Evolutionary conservation across 176 grass and related monocot species (phyloP).

Genomic region (Zoysia pacifica): DNA sequence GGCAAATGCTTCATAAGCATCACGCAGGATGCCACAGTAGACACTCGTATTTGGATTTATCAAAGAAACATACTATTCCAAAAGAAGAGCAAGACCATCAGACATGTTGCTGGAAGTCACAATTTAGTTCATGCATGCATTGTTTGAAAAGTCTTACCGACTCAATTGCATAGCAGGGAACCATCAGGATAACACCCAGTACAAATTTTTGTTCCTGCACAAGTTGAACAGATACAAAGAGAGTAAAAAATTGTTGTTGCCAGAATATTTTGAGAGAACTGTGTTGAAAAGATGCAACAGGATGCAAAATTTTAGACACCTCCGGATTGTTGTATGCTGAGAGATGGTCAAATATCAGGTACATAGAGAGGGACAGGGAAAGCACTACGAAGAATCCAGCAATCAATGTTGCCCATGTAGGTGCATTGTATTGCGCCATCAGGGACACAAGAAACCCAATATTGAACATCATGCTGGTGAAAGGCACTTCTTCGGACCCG

Average conservation of each 20-base stretch:
- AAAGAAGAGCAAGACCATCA: constrained; percentile 24
- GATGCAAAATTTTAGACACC: constrained; percentile 41
- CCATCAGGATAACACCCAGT: constrained; percentile 95
- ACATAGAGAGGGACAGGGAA: constrained; percentile 67
- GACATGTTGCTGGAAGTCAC: constrained; percentile 24
- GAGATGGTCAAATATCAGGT: constrained; percentile 82
- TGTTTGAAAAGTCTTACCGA: constrained; percentile 57
- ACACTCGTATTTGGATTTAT: constrained; percentile 78
- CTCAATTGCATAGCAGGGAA: constrained; percentile 91
- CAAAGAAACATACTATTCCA: constrained; percentile 74
- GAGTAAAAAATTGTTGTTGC: constrained; percentile 5
- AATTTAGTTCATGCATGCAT: constrained; percentile 27
- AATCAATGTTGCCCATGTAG: constrained; percentile 63
- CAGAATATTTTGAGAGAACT: background rate
- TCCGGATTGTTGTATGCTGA: constrained; percentile 91
- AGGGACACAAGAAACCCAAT: constrained; percentile 34
- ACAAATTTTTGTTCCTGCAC: constrained; percentile 97
- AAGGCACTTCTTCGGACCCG: background rate
- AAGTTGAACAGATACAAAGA: constrained; percentile 40
- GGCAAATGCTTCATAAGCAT: constrained; percentile 90
- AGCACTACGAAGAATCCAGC: constrained; percentile 69
- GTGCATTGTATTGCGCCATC: constrained; percentile 45
- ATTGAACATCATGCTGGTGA: constrained; percentile 47
- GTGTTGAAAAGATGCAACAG: background rate
- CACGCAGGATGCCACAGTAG: constrained; percentile 86